Evolutionary conservation across 106 monocot species (phyloP).

Genomic region (Phalaenopsis equestris): DNA sequence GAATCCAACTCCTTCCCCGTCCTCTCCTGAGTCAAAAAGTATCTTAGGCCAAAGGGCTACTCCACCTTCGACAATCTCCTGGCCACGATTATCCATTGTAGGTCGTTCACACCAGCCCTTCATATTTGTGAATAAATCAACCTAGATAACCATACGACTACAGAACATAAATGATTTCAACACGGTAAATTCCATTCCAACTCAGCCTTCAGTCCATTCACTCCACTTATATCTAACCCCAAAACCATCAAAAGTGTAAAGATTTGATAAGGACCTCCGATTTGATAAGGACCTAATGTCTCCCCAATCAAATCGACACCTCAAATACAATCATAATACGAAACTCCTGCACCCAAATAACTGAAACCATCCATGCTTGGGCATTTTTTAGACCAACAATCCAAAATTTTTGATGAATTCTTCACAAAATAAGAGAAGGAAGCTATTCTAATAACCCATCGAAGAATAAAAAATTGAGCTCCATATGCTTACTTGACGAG

Average conservation of each 20-base stretch:
- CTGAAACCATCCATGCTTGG: neutral
- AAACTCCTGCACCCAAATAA: neutral
- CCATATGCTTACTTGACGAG: slow-evolving; percentile 48
- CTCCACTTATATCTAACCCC: neutral
- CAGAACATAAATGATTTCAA: neutral
- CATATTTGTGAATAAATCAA: neutral
- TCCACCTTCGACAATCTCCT: too few species aligned
- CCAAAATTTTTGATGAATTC: neutral
- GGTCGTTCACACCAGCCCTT: neutral
- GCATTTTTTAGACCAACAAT: neutral
- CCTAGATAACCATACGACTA: neutral
- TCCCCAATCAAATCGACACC: neutral
- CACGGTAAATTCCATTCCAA: neutral
- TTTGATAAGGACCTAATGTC: neutral
- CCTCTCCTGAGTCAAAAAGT: too few species aligned
- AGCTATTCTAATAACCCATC: neutral
- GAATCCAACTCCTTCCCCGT: too few species aligned
- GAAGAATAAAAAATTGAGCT: neutral
- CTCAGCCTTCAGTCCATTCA: neutral
- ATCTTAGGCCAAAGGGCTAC: too few species aligned
- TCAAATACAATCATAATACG: neutral
- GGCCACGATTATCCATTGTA: too few species aligned
- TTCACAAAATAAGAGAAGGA: neutral
- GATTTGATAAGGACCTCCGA: too few species aligned
- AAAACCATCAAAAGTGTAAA: neutral